These are phyloP conservation scores for Myxozyma nipponensis DNA, from an alignment of 805 yeast species.

Conservation along the genomic window DNA sequence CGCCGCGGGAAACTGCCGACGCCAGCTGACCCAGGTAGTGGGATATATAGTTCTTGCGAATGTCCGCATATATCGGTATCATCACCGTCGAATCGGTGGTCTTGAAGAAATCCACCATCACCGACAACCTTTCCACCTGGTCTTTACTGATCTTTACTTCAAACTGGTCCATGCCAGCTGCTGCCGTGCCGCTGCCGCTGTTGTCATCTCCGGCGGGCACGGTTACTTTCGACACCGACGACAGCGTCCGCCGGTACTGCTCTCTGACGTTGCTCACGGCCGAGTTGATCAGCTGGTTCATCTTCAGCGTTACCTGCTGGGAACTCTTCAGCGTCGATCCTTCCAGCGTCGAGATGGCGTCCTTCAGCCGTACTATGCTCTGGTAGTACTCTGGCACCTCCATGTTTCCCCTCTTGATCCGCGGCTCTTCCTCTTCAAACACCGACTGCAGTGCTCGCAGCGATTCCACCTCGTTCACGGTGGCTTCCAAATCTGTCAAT, in stretches of 20 bases:
- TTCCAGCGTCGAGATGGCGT: conserved; percentile 30
- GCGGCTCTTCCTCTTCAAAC: conserved; percentile 26
- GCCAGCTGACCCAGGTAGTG: conserved; percentile 9
- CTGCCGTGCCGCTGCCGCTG: background rate
- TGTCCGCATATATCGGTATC: conserved; percentile 17
- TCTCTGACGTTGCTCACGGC: conserved; percentile 22
- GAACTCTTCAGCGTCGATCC: conserved; percentile 29
- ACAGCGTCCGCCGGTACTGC: conserved; percentile 12
- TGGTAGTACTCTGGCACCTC: conserved; percentile 30
- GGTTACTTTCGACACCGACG: conserved; percentile 1
- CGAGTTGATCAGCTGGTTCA: conserved; percentile 16
- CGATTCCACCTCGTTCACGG: conserved; percentile 14
- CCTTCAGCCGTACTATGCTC: conserved; percentile 29
- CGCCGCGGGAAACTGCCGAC: background rate
- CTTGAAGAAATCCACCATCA: conserved; percentile 23
- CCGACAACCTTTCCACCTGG: conserved; percentile 3
- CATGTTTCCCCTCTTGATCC: conserved; percentile 27
- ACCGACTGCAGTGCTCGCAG: conserved; percentile 20
- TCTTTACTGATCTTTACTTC: conserved; percentile 7
- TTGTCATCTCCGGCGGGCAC: background rate
- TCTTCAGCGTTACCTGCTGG: conserved; percentile 13
- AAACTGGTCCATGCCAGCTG: background rate
- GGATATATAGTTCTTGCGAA: conserved; percentile 10
- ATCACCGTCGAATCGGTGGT: conserved; percentile 12
- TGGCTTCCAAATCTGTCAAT: conserved; percentile 17